These are phyloP conservation scores for Secale cereale DNA, from an alignment of 176 grass and related monocot genomes.

Conservation along the genomic window DNA sequence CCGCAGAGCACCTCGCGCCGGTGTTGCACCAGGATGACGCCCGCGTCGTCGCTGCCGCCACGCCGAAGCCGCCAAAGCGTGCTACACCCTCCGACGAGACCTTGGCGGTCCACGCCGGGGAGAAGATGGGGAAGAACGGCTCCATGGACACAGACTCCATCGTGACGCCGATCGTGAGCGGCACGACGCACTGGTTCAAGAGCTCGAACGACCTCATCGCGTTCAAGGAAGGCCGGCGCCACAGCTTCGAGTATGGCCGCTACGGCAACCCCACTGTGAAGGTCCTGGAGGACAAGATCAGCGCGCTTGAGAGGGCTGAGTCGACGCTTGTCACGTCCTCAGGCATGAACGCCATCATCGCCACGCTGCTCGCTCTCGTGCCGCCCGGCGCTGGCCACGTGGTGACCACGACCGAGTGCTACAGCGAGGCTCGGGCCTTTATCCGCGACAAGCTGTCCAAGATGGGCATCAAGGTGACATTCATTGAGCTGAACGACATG, in stretches of 20 bases:
- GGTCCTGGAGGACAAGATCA: conserved; percentile 79
- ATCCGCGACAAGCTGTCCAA: conserved; percentile 62
- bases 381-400: conserved; percentile 57
- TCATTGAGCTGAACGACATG: conserved; percentile 62
- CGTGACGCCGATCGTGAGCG: conserved; percentile 69
- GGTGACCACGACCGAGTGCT: conserved; percentile 68
- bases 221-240: conserved; percentile 74
- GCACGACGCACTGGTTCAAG: conserved; percentile 80
- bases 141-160: conserved; percentile 44
- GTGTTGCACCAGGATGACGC: background rate
- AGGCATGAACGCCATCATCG: conserved; percentile 86
- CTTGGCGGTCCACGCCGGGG: conserved; percentile 72
- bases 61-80: background rate
- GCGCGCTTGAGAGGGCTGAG: conserved; percentile 72
- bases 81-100: conserved; percentile 52
- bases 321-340: conserved; percentile 71
- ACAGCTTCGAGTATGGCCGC: conserved; percentile 75
- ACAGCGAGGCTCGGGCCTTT: conserved; percentile 71
- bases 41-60: background rate
- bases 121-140: conserved; percentile 49
- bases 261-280: conserved; percentile 75
- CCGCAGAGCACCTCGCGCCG: background rate
- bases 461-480: conserved; percentile 77
- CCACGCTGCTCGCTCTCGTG: conserved; percentile 55
- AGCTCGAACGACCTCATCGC: conserved; percentile 65